Evolutionary conservation across 1,284 basidiomycete genomes (phyloP).

Genomic region (Agroathelia rolfsii): DNA sequence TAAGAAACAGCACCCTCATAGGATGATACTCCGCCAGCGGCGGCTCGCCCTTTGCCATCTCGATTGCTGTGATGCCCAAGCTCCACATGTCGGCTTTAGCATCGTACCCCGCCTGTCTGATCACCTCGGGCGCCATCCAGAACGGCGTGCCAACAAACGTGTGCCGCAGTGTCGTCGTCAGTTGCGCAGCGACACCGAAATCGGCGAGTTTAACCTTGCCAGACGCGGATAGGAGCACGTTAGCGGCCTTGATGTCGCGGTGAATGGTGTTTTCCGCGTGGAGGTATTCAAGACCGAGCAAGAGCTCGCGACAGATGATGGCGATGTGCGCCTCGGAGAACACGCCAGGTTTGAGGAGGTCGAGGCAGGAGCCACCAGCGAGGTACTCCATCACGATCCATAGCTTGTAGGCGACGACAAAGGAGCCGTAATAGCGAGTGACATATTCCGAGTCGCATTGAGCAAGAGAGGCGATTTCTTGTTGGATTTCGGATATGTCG

Average conservation of each 20-base stretch:
- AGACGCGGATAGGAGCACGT: slow-evolving; percentile 81
- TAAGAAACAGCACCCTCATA: slow-evolving; percentile 92
- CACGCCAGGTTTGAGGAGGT: slow-evolving; percentile 84
- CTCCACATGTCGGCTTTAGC: slow-evolving; percentile 96
- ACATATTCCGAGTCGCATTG: slow-evolving; percentile 95
- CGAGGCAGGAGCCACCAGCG: slow-evolving; percentile 95
- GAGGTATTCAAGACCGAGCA: slow-evolving; percentile 91
- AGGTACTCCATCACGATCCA: slow-evolving; percentile 99
- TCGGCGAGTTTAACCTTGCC: slow-evolving; percentile 97
- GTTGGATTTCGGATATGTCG: slow-evolving; percentile 95
- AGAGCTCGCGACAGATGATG: slow-evolving; percentile 86
- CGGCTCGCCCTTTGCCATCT: slow-evolving; percentile 92
- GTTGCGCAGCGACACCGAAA: slow-evolving; percentile 91
- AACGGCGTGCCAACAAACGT: slow-evolving; percentile 96
- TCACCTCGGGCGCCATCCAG: slow-evolving; percentile 98
- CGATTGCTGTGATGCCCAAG: slow-evolving; percentile 92
- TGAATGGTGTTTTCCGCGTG: slow-evolving; percentile 95
- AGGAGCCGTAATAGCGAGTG: slow-evolving; percentile 93
- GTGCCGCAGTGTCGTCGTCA: slow-evolving; percentile 80
- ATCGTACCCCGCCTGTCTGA: slow-evolving; percentile 95
- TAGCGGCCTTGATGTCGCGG: slow-evolving; percentile 98
- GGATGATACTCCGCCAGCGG: slow-evolving; percentile 92
- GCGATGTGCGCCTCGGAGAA: slow-evolving; percentile 93
- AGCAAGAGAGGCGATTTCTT: slow-evolving; percentile 92
- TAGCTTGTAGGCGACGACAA: slow-evolving; percentile 92